These are phyloP conservation scores for Lumnitzera littorea DNA, from an alignment of 345 rosid genomes.

Conservation along the genomic window DNA sequence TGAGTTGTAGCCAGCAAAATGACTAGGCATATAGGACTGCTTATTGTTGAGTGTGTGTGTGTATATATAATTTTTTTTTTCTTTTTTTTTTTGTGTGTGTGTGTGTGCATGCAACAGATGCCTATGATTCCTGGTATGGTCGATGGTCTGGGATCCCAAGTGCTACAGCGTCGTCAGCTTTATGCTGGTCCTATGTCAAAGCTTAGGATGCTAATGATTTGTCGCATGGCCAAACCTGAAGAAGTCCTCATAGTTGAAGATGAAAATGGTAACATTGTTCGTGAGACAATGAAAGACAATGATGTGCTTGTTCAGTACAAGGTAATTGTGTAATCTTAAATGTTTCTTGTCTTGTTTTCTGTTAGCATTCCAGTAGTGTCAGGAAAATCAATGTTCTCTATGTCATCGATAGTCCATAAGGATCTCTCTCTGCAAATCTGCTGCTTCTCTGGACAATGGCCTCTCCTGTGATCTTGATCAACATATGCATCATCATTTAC, in stretches of 20 bases:
- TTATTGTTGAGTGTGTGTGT: not conserved
- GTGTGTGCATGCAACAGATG: conserved; percentile 37
- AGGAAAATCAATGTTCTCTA: too few species aligned
- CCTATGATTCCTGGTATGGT: conserved; percentile 71
- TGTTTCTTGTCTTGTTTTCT: not conserved
- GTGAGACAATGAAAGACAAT: conserved; percentile 98
- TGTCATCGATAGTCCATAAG: too few species aligned
- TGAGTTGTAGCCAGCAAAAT: not conserved
- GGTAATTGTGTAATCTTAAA: conserved; percentile 29
- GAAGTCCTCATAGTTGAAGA: conserved; percentile 98
- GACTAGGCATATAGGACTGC: conserved; percentile 8
- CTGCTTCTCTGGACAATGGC: too few species aligned
- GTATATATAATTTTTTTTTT: too few species aligned
- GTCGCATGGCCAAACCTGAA: conserved; percentile 99
- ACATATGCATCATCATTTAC: too few species aligned
- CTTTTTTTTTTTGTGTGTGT: conserved; percentile 13
- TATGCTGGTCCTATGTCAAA: conserved; percentile 83
- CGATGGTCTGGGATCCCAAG: conserved; percentile 76
- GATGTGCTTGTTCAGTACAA: conserved; percentile 99
- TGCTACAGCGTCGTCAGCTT: conserved; percentile 84
- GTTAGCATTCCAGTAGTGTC: too few species aligned
- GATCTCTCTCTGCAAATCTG: too few species aligned
- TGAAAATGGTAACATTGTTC: conserved; percentile 98
- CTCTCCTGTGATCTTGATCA: too few species aligned
- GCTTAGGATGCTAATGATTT: conserved; percentile 89